Conservation (phyloP, 2,329 filamentous ascomycete species). For the Apiospora phragmitis region DNA sequence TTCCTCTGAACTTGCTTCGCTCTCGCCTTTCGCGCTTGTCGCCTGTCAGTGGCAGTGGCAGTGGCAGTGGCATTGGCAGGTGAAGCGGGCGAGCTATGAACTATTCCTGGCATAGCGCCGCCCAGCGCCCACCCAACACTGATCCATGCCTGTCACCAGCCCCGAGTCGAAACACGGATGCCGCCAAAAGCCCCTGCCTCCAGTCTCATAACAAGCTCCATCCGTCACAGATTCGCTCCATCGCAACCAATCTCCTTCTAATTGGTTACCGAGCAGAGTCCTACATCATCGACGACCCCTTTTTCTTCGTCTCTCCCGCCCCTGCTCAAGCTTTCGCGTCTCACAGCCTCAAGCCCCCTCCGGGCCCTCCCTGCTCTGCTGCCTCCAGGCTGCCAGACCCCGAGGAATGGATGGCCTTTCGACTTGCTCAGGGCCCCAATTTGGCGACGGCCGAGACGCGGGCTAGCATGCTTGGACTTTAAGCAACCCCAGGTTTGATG, state of each 20-base stretch:
- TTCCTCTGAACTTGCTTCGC: background rate
- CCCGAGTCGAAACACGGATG: slow-evolving; percentile 9
- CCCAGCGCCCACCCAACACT: background rate
- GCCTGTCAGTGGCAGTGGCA: background rate
- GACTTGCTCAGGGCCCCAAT: background rate
- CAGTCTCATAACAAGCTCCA: slow-evolving; percentile 4
- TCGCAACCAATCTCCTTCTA: background rate
- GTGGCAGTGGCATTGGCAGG: background rate
- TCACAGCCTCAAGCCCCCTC: background rate
- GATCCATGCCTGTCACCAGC: background rate
- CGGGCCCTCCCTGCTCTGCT: background rate
- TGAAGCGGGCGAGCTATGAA: background rate
- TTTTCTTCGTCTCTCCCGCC: background rate
- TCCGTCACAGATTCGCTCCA: slow-evolving; percentile 1
- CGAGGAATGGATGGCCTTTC: background rate
- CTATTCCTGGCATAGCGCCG: background rate
- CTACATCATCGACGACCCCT: background rate
- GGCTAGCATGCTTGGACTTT: slow-evolving; percentile 1
- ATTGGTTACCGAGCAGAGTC: background rate
- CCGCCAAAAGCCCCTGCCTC: slow-evolving; percentile 1
- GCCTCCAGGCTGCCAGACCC: background rate
- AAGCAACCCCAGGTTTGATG: slow-evolving; percentile 4
- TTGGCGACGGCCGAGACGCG: background rate
- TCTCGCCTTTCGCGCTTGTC: background rate
- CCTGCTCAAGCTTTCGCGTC: background rate